A percentile compares a stretch with the other conserved stretches of the same genome.
These are phyloP conservation scores for Curvularia eragrostidis DNA, from an alignment of 2,329 filamentous ascomycete genomes.

Conservation along the genomic window DNA sequence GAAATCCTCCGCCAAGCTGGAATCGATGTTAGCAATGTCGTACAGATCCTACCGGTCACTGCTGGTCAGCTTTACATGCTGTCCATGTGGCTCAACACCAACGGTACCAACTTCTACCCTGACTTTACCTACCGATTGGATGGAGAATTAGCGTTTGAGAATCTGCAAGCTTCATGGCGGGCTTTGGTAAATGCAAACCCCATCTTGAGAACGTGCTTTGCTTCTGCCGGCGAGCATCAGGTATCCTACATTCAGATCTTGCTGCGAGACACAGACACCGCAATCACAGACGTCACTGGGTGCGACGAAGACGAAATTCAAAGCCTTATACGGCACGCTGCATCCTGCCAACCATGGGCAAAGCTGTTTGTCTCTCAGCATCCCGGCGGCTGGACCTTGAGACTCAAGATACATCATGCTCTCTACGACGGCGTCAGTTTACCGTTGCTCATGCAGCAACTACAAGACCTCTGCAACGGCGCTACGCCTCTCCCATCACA, in stretches of 20 bases:
- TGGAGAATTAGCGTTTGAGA: conserved; percentile 46
- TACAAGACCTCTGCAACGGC: conserved; percentile 55
- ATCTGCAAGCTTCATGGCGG: conserved; percentile 67
- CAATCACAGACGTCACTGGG: conserved; percentile 39
- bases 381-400: conserved; percentile 44
- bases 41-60: conserved; percentile 70
- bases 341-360: conserved; percentile 41
- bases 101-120: conserved; percentile 74
- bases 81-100: conserved; percentile 72
- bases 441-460: conserved; percentile 64
- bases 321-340: not conserved
- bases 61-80: conserved; percentile 85
- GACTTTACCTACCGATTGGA: conserved; percentile 69
- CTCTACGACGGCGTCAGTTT: conserved; percentile 88
- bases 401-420: conserved; percentile 76
- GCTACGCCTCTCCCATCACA: conserved; percentile 12
- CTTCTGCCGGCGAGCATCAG: conserved; percentile 56
- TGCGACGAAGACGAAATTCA: conserved; percentile 17
- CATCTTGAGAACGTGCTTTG: conserved; percentile 73
- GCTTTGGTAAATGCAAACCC: conserved; percentile 62
- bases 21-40: conserved; percentile 57
- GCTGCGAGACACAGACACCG: conserved; percentile 51
- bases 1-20: conserved; percentile 51
- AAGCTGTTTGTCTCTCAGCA: conserved; percentile 47
- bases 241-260: conserved; percentile 70